These are phyloP conservation scores for Talaromyces sp. DNA, from an alignment of 2,329 filamentous ascomycete species.

Conservation along the genomic window DNA sequence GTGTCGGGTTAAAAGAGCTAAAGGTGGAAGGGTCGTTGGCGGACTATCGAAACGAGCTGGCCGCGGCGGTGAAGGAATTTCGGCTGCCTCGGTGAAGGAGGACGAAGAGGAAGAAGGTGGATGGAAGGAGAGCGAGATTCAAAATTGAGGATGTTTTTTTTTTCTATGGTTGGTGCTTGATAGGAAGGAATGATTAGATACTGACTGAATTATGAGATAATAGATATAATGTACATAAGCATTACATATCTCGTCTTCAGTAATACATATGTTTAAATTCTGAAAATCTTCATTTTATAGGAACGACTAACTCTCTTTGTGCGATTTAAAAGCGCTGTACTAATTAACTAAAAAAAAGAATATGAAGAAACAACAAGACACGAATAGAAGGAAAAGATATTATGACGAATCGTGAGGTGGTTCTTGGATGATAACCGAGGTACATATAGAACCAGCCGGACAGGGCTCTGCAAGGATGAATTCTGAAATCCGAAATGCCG, in stretches of 20 bases:
- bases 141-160: conserved; percentile 38
- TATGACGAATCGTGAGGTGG: not conserved
- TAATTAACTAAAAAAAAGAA: not conserved
- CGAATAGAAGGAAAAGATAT: not conserved
- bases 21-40: conserved; percentile 62
- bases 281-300: not conserved
- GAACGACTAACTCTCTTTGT: not conserved
- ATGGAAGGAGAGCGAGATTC: conserved; percentile 66
- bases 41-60: conserved; percentile 22
- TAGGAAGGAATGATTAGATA: not conserved
- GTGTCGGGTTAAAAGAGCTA: conserved; percentile 86
- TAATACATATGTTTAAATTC: not conserved
- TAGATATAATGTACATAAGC: not conserved
- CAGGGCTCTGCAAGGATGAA: not conserved
- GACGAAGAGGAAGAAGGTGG: conserved; percentile 42
- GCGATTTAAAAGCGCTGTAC: not conserved
- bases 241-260: not conserved
- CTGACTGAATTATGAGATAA: not conserved
- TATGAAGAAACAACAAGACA: not conserved
- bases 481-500: not conserved
- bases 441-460: not conserved
- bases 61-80: conserved; percentile 41
- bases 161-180: not conserved
- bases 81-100: conserved; percentile 35
- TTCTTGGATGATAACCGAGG: not conserved